Evolutionary conservation across 495 filamentous ascomycete genomes (phyloP).

Genomic region (Neurospora sp.): DNA sequence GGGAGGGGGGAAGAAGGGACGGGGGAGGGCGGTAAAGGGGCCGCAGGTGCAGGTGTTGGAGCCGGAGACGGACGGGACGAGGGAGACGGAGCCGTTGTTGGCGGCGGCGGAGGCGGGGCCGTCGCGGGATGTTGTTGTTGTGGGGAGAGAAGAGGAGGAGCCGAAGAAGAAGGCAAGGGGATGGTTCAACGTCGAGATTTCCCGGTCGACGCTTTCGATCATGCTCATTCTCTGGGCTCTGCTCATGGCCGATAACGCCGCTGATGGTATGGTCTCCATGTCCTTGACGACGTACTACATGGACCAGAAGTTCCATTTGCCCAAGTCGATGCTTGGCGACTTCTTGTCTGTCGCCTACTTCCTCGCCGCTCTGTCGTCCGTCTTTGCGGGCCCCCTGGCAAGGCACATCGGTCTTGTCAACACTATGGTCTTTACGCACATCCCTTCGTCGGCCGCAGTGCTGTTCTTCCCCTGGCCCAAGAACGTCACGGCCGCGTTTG

Average conservation of each 20-base stretch:
- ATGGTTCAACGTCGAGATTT: conserved; percentile 39
- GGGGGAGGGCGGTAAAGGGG: background rate
- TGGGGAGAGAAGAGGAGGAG: background rate
- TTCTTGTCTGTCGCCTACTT: conserved; percentile 26
- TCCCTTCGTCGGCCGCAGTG: conserved; percentile 34
- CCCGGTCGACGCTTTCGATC: conserved; percentile 44
- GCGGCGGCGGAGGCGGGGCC: conserved; percentile 2
- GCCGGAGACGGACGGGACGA: background rate
- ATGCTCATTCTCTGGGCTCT: conserved; percentile 65
- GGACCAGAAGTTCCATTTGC: conserved; percentile 60
- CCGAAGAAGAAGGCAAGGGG: conserved; percentile 3
- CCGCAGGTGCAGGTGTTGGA: background rate
- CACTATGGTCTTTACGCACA: conserved; percentile 40
- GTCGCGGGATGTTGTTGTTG: conserved; percentile 1
- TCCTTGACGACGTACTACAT: conserved; percentile 72
- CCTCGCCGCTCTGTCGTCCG: conserved; percentile 40
- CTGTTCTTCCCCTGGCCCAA: conserved; percentile 27
- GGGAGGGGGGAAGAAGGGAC: background rate
- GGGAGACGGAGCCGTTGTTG: background rate
- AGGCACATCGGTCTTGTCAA: conserved; percentile 68
- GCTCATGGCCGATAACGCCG: conserved; percentile 68
- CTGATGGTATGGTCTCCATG: conserved; percentile 65
- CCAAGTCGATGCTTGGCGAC: conserved; percentile 48
- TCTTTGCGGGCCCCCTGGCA: conserved; percentile 66
- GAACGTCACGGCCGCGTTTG: conserved; percentile 42